Evolutionary conservation across 441 rosid genomes (phyloP).

Genomic region (Dalechampia spathulata): DNA sequence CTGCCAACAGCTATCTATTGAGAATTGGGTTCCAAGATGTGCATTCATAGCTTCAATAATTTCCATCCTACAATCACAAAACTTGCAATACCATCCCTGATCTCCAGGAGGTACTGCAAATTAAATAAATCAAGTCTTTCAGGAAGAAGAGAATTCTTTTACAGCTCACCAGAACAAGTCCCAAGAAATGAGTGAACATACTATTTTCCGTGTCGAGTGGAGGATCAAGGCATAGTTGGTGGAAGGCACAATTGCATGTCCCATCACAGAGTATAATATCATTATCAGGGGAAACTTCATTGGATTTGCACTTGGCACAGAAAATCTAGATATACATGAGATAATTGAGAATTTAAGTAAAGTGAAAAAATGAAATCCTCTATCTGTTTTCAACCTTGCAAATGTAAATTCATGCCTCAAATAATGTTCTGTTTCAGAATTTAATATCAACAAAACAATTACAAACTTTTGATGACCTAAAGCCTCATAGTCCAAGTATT

Average conservation of each 20-base stretch:
- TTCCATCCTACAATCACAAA: conserved; percentile 87
- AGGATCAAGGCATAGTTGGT: conserved; percentile 93
- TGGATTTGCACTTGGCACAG: conserved; percentile 84
- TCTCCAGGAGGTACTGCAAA: conserved; percentile 93
- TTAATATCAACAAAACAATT: neutral
- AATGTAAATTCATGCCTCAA: neutral
- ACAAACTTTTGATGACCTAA: neutral
- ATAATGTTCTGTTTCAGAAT: neutral
- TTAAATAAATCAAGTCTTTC: conserved; percentile 19
- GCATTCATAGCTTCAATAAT: conserved; percentile 91
- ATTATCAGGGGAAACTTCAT: conserved; percentile 83
- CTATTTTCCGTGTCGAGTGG: conserved; percentile 83
- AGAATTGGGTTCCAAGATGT: conserved; percentile 76
- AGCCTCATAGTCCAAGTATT: too few relatives aligned
- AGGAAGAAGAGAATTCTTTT: conserved; percentile 15
- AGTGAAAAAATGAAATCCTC: neutral
- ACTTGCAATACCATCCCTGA: conserved; percentile 95
- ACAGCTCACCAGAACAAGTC: conserved; percentile 2
- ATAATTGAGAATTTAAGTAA: conserved; percentile 10
- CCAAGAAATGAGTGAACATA: conserved; percentile 29
- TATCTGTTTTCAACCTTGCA: neutral
- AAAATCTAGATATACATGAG: conserved; percentile 49
- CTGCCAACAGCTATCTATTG: conserved; percentile 77
- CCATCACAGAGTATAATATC: conserved; percentile 97
- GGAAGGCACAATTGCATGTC: conserved; percentile 88